A percentile compares a stretch with the other conserved stretches of the same genome.
phyloP scores from a whole-genome alignment of 1,139 yeast species.

The Pneumocystis canis region DNA sequence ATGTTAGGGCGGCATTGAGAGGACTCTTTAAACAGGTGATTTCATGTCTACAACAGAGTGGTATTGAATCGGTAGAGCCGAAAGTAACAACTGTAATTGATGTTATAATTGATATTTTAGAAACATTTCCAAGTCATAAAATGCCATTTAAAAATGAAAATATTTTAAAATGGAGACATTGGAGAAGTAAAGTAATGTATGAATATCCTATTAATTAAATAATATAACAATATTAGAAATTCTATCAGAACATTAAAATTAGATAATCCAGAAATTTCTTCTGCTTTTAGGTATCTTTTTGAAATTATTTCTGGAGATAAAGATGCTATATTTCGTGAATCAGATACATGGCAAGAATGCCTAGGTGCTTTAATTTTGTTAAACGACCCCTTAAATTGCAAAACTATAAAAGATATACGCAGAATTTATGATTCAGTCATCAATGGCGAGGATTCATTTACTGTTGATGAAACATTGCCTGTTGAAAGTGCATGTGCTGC shows the following conservation, averaged over 20 bases:
- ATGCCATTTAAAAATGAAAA: not conserved
- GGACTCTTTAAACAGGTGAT: not conserved
- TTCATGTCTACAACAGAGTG: not conserved
- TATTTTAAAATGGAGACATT: slow-evolving; percentile 1
- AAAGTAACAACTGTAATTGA: not conserved
- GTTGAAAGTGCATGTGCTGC: not conserved
- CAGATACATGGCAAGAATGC: slow-evolving; percentile 2
- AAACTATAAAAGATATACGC: not conserved
- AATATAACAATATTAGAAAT: not conserved
- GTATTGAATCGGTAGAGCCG: not conserved
- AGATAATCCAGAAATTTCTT: not conserved
- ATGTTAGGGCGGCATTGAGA: not conserved
- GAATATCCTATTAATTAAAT: not conserved
- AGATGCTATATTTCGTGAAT: not conserved
- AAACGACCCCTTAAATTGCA: not conserved
- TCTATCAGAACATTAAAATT: not conserved
- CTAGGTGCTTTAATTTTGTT: not conserved
- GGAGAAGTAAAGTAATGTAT: not conserved
- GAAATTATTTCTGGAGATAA: not conserved
- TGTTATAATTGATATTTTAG: not conserved
- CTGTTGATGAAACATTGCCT: slow-evolving; percentile 1
- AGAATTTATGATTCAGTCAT: not conserved
- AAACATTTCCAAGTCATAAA: not conserved
- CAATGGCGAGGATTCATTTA: not conserved
- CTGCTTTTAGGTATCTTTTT: not conserved